Conservation (phyloP, 768 basidiomycete genomes). For the Phylloporus sp. region DNA sequence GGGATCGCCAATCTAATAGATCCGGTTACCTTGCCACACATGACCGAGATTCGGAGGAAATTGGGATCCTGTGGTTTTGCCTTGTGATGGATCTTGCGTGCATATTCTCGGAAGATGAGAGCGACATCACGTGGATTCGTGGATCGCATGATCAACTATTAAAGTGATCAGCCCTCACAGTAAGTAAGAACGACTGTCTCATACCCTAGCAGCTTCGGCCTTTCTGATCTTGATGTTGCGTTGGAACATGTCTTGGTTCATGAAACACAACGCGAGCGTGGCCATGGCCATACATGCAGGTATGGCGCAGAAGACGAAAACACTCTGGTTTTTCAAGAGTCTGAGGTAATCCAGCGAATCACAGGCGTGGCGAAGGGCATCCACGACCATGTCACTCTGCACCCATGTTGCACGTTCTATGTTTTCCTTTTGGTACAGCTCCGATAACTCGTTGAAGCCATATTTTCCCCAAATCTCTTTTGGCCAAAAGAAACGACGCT, state of each 20-base stretch:
- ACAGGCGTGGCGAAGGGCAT: conserved; percentile 78
- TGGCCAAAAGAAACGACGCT: conserved; percentile 91
- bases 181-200: conserved; percentile 22
- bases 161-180: neutral
- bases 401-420: conserved; percentile 71
- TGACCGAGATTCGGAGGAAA: conserved; percentile 77
- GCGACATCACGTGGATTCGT: conserved; percentile 92
- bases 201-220: conserved; percentile 78
- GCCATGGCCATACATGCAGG: conserved; percentile 96
- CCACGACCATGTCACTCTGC: conserved; percentile 84
- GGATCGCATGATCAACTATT: conserved; percentile 84
- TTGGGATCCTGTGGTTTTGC: conserved; percentile 79
- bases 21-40: conserved; percentile 69
- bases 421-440: conserved; percentile 57
- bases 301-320: conserved; percentile 95
- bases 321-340: conserved; percentile 82
- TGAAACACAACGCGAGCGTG: conserved; percentile 87
- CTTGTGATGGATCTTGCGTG: conserved; percentile 78
- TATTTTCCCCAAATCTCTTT: conserved; percentile 84
- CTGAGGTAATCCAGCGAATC: conserved; percentile 89
- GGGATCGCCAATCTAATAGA: neutral
- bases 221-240: conserved; percentile 94
- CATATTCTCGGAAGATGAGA: conserved; percentile 79
- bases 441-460: conserved; percentile 67
- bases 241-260: conserved; percentile 85